A percentile compares a stretch with the other conserved stretches of the same genome.
Evolutionary conservation across 139 green algal genomes (phyloP).

Genomic region (Pycnococcus provasolii): DNA sequence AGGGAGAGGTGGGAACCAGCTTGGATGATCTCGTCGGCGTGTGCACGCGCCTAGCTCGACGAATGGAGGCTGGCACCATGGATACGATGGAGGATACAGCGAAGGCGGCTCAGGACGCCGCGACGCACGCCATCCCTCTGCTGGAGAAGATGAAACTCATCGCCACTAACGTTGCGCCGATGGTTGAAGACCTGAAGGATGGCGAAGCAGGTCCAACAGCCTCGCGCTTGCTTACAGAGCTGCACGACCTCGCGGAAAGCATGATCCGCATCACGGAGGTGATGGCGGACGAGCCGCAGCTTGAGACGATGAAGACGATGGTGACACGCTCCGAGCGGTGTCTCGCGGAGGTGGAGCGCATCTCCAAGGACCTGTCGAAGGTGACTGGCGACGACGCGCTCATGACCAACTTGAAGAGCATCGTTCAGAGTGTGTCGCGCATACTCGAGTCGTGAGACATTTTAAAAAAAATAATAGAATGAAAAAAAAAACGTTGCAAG

Average conservation of each 20-base stretch:
- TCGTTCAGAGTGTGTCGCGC: slow-evolving; percentile 23
- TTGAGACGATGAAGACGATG: slow-evolving; percentile 9
- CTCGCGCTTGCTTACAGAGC: slow-evolving; percentile 10
- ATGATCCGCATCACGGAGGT: slow-evolving; percentile 12
- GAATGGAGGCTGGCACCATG: slow-evolving; percentile 86
- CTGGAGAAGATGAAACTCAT: slow-evolving; percentile 39
- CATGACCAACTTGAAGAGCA: slow-evolving; percentile 17
- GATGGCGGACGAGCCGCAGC: slow-evolving; percentile 8
- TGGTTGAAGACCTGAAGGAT: slow-evolving; percentile 35
- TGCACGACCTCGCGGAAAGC: background rate
- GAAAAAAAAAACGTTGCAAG: no score
- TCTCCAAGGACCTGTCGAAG: slow-evolving; percentile 15
- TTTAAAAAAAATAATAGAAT: no score
- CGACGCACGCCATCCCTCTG: slow-evolving; percentile 46
- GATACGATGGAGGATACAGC: slow-evolving; percentile 53
- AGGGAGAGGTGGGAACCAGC: slow-evolving; percentile 71
- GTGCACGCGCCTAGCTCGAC: slow-evolving; percentile 71
- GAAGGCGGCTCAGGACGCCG: slow-evolving; percentile 21
- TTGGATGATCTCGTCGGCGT: slow-evolving; percentile 96
- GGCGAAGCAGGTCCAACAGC: slow-evolving; percentile 16
- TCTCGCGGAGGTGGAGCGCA: slow-evolving; percentile 25
- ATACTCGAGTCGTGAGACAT: slow-evolving; percentile 12
- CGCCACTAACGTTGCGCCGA: slow-evolving; percentile 31
- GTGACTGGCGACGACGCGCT: slow-evolving; percentile 20
- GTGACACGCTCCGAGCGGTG: background rate